Conservation (phyloP, 2,329 filamentous ascomycete species). For the Aschersonia sp. region DNA sequence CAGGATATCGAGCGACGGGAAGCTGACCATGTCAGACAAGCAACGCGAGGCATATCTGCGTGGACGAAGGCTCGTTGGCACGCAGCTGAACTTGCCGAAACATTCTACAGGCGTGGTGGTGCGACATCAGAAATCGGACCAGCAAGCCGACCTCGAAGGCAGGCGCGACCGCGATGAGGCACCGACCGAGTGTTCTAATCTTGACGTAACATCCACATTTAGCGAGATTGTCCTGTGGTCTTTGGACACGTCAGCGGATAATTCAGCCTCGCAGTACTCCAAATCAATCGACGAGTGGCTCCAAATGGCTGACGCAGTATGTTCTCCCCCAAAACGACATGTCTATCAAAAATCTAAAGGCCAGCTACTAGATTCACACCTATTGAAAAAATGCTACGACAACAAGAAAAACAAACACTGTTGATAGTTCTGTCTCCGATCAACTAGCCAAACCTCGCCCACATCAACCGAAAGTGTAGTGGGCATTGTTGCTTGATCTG, state of each 20-base stretch:
- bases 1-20: neutral
- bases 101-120: slow-evolving; percentile 54
- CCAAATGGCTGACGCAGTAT: slow-evolving; percentile 51
- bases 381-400: too few species aligned
- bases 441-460: too few species aligned
- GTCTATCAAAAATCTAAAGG: too few species aligned
- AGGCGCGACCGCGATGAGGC: slow-evolving; percentile 17
- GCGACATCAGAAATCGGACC: slow-evolving; percentile 20
- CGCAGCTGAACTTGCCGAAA: slow-evolving; percentile 49
- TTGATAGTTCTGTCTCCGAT: too few species aligned
- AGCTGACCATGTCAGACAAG: slow-evolving; percentile 23
- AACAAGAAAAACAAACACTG: too few species aligned
- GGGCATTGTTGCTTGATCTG: too few species aligned
- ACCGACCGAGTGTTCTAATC: slow-evolving; percentile 20
- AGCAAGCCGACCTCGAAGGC: slow-evolving; percentile 12
- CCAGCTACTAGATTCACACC: too few species aligned
- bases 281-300: slow-evolving; percentile 74
- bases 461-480: too few species aligned
- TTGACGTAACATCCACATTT: slow-evolving; percentile 45
- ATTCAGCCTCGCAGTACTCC: slow-evolving; percentile 51
- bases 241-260: slow-evolving; percentile 54
- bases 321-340: neutral
- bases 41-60: slow-evolving; percentile 53
- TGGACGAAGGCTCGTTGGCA: slow-evolving; percentile 64
- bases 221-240: slow-evolving; percentile 71